Base-by-base conservation (phyloP, 225 moss, liverwort and hornwort genomes). In the Neckera pumila region DNA sequence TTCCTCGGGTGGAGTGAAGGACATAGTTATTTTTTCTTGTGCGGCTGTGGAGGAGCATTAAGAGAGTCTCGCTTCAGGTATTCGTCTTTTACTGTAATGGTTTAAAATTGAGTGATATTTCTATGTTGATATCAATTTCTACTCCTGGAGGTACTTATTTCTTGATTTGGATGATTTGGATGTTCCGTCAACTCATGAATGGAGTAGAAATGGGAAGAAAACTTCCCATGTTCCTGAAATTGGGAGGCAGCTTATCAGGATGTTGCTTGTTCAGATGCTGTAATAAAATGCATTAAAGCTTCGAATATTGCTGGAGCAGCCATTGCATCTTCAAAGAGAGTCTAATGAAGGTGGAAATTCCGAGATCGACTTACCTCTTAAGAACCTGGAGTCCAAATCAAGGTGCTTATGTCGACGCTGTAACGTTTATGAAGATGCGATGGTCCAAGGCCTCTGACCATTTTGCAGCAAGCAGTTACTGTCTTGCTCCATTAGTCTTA, bases 381-480 rank as follows among this genome's bases (percentile, higher is more conserved):
- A 80, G 81, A 78, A 69, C 75, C 70, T 70, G 54, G 60, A 87
- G 85, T 81, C 31, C 45, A 74, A 81, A 84, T 30, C 51, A 69
- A 83, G 69, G 86, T 87, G 57, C 87, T 89, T 70, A 73, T 64
- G 90, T 77, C 49, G 72, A 86, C 56, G 58, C 82, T 79, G 33
- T 60, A 27, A 72, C 87, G 42, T 81, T 38, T 72, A 43, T 82
- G 72, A 73, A 28, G 83, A 72, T 82, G n/a, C 56, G 82, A 43
- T 86, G 82, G 67, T 82, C 59, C 62, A 82, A 73, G 53, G 31
- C 88, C 56, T 76, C 89, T 76, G 85, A 90, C 40, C 90, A 94
- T 87, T 84, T 87, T 86, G 94, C 93, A 27, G 90, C 90, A 83
- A 89, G 93, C 78, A 92, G 90, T 85, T 91, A 90, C 76, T 75